Evolutionary conservation across 768 basidiomycete species (phyloP).

Genomic region (Trametes cubensis): DNA sequence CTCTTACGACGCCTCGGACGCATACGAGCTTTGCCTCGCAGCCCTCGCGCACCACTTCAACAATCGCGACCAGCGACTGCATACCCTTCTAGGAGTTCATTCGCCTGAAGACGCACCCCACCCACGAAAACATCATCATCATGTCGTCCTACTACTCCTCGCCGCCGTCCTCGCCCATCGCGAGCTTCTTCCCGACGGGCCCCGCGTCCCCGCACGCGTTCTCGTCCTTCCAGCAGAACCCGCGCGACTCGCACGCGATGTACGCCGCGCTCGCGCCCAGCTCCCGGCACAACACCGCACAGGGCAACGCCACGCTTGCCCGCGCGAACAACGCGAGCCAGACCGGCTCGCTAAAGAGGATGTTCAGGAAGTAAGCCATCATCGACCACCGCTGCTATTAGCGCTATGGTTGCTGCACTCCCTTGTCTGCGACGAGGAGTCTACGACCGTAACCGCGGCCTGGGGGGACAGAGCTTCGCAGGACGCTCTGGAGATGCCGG

Average conservation of each 20-base stretch:
- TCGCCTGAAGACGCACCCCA: not conserved
- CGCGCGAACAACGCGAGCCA: constrained; percentile 5
- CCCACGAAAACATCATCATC: constrained; percentile 3
- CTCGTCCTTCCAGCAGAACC: constrained; percentile 38
- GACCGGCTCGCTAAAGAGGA: constrained; percentile 15
- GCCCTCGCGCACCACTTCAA: not conserved
- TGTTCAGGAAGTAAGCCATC: constrained; percentile 14
- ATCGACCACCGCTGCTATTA: no score
- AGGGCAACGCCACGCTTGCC: constrained; percentile 13
- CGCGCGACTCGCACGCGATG: constrained; percentile 37
- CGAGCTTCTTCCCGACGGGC: constrained; percentile 39
- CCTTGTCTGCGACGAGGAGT: constrained; percentile 10
- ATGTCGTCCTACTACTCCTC: constrained; percentile 37
- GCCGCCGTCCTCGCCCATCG: constrained; percentile 30
- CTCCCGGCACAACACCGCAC: constrained; percentile 14
- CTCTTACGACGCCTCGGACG: constrained; percentile 2
- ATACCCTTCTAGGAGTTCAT: no score
- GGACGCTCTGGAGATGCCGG: not conserved
- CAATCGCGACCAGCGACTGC: not conserved
- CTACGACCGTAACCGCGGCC: no score
- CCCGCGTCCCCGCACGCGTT: constrained; percentile 41
- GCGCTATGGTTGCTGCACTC: no score
- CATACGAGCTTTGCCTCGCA: not conserved
- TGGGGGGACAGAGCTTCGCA: not conserved
- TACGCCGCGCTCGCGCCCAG: constrained; percentile 32